Percentiles rank a stretch among this genome's conserved stretches.
phyloP scores from a whole-genome alignment of 2,329 filamentous ascomycete genomes.

The Neurospora sp. region DNA sequence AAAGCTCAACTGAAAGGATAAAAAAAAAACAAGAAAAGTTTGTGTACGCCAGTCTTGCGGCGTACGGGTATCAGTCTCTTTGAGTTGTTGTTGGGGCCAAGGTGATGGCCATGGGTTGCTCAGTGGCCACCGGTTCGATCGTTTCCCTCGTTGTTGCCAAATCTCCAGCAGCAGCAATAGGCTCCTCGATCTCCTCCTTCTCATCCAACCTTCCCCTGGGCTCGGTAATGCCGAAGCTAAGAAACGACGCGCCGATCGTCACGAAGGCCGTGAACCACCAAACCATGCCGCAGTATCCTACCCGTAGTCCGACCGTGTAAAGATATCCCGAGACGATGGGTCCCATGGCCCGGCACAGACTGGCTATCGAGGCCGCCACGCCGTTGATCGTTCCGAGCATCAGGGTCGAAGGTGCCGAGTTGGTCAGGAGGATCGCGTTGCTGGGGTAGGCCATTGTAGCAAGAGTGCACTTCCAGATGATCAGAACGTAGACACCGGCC shows the following conservation, averaged over 20 bases:
- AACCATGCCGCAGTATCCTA: constrained; percentile 76
- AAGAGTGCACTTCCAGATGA: constrained; percentile 90
- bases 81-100: background rate
- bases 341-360: constrained; percentile 77
- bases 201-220: constrained; percentile 36
- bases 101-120: background rate
- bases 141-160: background rate
- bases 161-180: background rate
- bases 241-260: constrained; percentile 61
- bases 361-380: constrained; percentile 82
- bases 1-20: background rate
- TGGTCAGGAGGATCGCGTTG: constrained; percentile 80
- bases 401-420: constrained; percentile 73
- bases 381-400: constrained; percentile 91
- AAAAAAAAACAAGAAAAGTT: background rate
- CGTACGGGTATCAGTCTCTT: background rate
- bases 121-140: background rate
- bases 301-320: constrained; percentile 68
- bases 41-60: background rate
- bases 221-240: constrained; percentile 70
- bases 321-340: constrained; percentile 80
- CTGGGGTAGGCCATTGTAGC: constrained; percentile 86
- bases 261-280: constrained; percentile 88
- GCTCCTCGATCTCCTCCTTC: constrained; percentile 18
- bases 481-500: constrained; percentile 63